These are phyloP conservation scores for Candida dubliniensis DNA, from an alignment of 1,139 yeast species.

Conservation along the genomic window DNA sequence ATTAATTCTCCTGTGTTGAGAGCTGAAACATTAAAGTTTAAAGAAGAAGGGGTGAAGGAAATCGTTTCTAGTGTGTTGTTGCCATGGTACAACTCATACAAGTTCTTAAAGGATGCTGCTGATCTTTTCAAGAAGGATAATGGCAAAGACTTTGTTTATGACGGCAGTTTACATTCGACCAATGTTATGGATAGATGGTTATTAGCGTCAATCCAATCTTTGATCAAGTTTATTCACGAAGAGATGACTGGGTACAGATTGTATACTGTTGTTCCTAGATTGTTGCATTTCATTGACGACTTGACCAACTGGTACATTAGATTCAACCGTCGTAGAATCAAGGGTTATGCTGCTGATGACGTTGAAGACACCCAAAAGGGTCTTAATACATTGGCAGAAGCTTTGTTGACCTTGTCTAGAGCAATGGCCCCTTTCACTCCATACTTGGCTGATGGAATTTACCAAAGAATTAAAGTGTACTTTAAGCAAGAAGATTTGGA, in stretches of 20 bases:
- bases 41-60: slow-evolving; percentile 98
- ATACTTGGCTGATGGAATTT: slow-evolving; percentile 86
- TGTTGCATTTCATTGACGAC: slow-evolving; percentile 85
- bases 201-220: slow-evolving; percentile 88
- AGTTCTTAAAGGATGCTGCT: slow-evolving; percentile 93
- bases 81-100: slow-evolving; percentile 98
- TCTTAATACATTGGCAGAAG: slow-evolving; percentile 87
- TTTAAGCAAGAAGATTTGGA: slow-evolving; percentile 57
- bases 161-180: slow-evolving; percentile 59
- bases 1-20: slow-evolving; percentile 96
- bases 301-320: slow-evolving; percentile 99
- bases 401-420: slow-evolving; percentile 81
- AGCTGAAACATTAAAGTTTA: slow-evolving; percentile 94
- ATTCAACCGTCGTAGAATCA: slow-evolving; percentile 95
- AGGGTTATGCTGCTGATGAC: slow-evolving; percentile 79
- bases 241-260: slow-evolving; percentile 91
- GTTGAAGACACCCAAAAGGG: slow-evolving; percentile 81
- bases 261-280: slow-evolving; percentile 93
- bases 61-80: slow-evolving; percentile 91
- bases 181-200: slow-evolving; percentile 99
- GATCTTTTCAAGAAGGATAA: slow-evolving; percentile 78
- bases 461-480: slow-evolving; percentile 66
- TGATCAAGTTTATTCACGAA: slow-evolving; percentile 77
- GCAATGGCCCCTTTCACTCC: slow-evolving; percentile 99
- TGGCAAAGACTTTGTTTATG: slow-evolving; percentile 69